Conservation (phyloP, 352 stramenopile genomes). For the Phytopythium cucurbitacearum region DNA sequence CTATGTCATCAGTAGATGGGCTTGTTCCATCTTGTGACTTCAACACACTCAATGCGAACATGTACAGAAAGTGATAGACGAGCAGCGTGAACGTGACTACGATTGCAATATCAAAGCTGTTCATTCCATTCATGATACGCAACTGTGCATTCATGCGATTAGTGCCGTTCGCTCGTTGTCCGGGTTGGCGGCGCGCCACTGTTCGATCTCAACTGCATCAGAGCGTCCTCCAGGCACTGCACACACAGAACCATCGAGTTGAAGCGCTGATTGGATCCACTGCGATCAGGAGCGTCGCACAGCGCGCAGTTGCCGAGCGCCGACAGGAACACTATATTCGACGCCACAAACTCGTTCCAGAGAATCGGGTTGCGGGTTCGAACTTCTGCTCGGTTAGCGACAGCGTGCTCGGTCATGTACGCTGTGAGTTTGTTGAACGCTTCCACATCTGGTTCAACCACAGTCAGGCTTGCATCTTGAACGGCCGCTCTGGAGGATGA, state of each 20-base stretch:
- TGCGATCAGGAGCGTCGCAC: slow-evolving; percentile 28
- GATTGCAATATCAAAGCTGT: not conserved
- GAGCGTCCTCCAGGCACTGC: slow-evolving; percentile 25
- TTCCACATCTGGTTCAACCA: slow-evolving; percentile 2
- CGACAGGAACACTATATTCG: slow-evolving; percentile 15
- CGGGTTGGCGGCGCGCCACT: no score
- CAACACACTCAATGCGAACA: slow-evolving; percentile 3
- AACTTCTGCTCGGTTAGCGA: slow-evolving; percentile 25
- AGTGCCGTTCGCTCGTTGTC: no score
- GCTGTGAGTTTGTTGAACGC: slow-evolving; percentile 16
- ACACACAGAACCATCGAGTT: slow-evolving; percentile 52
- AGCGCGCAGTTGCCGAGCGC: slow-evolving; percentile 25
- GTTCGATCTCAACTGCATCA: not conserved
- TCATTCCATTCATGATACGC: not conserved
- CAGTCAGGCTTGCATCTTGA: not conserved
- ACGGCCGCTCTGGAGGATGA: no score
- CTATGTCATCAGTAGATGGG: not conserved
- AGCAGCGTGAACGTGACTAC: no score
- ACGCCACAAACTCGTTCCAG: slow-evolving; percentile 34
- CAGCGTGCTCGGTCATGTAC: slow-evolving; percentile 29
- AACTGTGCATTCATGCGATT: not conserved
- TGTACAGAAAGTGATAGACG: no score
- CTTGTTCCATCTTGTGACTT: slow-evolving; percentile 8
- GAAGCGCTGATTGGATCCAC: slow-evolving; percentile 42
- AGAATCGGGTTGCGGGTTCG: slow-evolving; percentile 28